Evolutionary conservation across 768 basidiomycete genomes (phyloP).

Genomic region (Mycena filopes): DNA sequence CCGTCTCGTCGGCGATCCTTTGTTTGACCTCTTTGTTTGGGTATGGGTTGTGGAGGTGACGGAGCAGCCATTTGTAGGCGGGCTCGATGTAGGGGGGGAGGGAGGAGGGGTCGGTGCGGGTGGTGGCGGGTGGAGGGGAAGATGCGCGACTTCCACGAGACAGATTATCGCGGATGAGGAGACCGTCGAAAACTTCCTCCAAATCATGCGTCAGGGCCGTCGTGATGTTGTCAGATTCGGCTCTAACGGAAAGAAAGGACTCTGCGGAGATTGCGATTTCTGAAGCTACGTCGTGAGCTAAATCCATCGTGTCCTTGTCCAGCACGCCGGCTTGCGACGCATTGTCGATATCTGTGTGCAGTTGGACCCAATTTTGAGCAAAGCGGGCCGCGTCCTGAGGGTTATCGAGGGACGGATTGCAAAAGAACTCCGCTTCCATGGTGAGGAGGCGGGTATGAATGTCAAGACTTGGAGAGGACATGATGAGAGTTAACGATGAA

Average conservation of each 20-base stretch:
- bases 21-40: constrained; percentile 48
- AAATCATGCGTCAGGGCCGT: constrained; percentile 16
- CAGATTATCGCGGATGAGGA: constrained; percentile 10
- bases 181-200: constrained; percentile 24
- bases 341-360: not conserved
- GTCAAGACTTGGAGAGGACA: not conserved
- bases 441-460: constrained; percentile 11
- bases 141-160: too few relatives aligned
- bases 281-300: constrained; percentile 31
- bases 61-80: constrained; percentile 54
- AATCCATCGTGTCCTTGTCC: constrained; percentile 14
- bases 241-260: constrained; percentile 22
- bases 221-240: constrained; percentile 7
- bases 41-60: constrained; percentile 64
- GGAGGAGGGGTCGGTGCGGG: constrained; percentile 15
- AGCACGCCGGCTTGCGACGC: not conserved
- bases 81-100: constrained; percentile 42
- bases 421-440: not conserved
- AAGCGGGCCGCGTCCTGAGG: not conserved
- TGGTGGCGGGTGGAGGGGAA: not conserved
- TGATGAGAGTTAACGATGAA: not conserved
- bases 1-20: constrained; percentile 39
- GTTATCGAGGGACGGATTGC: not conserved
- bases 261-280: constrained; percentile 29
- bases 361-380: not conserved